A percentile compares a stretch with the other conserved stretches of the same genome.
These are phyloP conservation scores for Talaromyces marneffei DNA, from an alignment of 2,329 filamentous ascomycete genomes.

Conservation along the genomic window DNA sequence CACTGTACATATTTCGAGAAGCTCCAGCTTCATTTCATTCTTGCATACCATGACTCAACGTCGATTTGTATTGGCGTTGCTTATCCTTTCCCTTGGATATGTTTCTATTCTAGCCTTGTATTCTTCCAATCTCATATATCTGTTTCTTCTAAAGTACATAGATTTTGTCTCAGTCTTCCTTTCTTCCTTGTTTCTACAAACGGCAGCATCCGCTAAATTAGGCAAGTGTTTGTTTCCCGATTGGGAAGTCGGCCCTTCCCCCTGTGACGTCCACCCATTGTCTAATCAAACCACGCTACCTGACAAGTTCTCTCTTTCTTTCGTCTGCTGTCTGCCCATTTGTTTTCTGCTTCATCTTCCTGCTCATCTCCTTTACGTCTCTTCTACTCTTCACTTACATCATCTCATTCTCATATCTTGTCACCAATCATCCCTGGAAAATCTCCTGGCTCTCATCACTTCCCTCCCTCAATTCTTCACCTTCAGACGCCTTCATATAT, in stretches of 20 bases:
- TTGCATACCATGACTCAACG: neutral
- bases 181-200: neutral
- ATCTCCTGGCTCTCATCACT: neutral
- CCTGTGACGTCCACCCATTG: neutral
- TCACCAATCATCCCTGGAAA: neutral
- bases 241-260: neutral
- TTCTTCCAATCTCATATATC: neutral
- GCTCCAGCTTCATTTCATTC: neutral
- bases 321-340: neutral
- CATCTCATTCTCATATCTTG: neutral
- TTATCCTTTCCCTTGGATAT: neutral
- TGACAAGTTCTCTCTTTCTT: neutral
- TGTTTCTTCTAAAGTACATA: neutral
- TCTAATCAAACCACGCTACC: neutral
- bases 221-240: neutral
- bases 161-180: neutral
- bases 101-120: neutral
- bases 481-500: neutral
- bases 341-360: neutral
- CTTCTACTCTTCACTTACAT: neutral
- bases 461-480: neutral
- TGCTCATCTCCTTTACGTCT: neutral
- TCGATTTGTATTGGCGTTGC: neutral
- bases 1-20: conserved; percentile 3
- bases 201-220: neutral